These are phyloP conservation scores for Pichia kluyveri DNA, from an alignment of 805 yeast species.

Conservation along the genomic window DNA sequence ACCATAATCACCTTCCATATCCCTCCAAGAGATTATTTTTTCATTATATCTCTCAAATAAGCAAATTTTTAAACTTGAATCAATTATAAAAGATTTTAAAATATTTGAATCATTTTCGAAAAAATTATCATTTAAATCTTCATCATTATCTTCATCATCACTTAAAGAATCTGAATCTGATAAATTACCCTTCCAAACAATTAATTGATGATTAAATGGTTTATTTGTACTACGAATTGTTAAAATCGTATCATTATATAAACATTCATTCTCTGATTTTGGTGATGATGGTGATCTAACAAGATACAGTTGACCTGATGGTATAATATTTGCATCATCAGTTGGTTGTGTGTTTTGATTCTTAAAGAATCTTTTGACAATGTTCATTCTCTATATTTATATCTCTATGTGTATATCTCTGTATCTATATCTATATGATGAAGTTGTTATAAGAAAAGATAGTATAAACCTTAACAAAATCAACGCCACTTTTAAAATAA, in stretches of 20 bases:
- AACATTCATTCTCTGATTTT: constrained; percentile 76
- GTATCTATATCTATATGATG: too few relatives aligned
- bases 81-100: constrained; percentile 65
- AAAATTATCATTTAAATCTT: constrained; percentile 28
- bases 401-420: too few relatives aligned
- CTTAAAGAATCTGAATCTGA: constrained; percentile 48
- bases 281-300: constrained; percentile 74
- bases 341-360: constrained; percentile 30
- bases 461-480: too few relatives aligned
- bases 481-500: too few relatives aligned
- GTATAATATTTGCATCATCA: constrained; percentile 58
- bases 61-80: constrained; percentile 49
- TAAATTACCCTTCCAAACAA: constrained; percentile 56
- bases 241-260: constrained; percentile 73
- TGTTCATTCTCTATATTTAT: constrained; percentile 43
- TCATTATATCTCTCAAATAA: constrained; percentile 40
- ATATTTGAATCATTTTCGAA: constrained; percentile 35
- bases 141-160: constrained; percentile 42
- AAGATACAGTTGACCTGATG: constrained; percentile 72
- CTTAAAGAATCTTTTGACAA: constrained; percentile 47
- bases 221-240: constrained; percentile 59
- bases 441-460: too few relatives aligned
- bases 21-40: constrained; percentile 67
- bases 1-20: constrained; percentile 77
- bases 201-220: constrained; percentile 55